Percentiles rank a stretch among this genome's conserved stretches.
phyloP scores from a whole-genome alignment of 2,329 filamentous ascomycete genomes.

The Rhynchosporium secalis region DNA sequence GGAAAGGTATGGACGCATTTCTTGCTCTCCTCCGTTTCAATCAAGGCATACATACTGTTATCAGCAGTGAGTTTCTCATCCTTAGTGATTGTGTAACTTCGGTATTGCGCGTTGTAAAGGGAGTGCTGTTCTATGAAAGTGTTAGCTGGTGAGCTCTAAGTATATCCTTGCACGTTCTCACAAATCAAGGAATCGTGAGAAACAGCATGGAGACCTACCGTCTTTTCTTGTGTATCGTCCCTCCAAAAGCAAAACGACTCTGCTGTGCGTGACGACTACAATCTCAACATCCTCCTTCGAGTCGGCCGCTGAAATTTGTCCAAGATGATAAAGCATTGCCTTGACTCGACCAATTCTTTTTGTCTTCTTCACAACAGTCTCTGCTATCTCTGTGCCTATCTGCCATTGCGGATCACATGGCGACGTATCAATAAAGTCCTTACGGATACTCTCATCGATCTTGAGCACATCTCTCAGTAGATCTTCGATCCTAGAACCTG shows the following conservation, averaged over 20 bases:
- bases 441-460: neutral
- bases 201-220: neutral
- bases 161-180: neutral
- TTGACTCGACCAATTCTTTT: neutral
- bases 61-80: slow-evolving; percentile 1
- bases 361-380: neutral
- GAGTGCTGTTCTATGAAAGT: neutral
- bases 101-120: slow-evolving; percentile 10
- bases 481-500: slow-evolving; percentile 47
- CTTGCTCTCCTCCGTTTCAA: slow-evolving; percentile 13
- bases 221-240: neutral
- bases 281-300: slow-evolving; percentile 14
- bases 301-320: slow-evolving; percentile 1
- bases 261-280: slow-evolving; percentile 11
- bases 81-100: neutral
- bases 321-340: slow-evolving; percentile 3
- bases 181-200: neutral
- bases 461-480: neutral
- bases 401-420: slow-evolving; percentile 1
- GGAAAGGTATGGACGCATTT: neutral
- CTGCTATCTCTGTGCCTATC: neutral
- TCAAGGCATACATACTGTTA: neutral
- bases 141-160: neutral
- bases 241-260: slow-evolving; percentile 3
- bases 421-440: slow-evolving; percentile 2